Base-by-base conservation (phyloP, 306 rosid species). In the Fragaria nilgerrensis region DNA sequence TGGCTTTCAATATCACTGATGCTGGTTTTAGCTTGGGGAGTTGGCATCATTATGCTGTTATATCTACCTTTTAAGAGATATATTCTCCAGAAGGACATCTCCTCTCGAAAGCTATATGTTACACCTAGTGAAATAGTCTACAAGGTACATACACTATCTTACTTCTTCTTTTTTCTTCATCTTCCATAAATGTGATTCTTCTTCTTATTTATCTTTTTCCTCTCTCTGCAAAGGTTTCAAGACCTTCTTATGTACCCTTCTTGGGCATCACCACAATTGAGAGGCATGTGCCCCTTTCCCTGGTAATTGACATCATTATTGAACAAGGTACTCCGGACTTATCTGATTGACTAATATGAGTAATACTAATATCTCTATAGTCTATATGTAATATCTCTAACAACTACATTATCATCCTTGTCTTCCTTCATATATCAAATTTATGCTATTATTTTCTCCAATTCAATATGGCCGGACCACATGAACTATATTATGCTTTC, bases 1-100 rank as follows among this genome's bases (percentile, higher is more conserved):
- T 92, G 95, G 97, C 84, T 95, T 75, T 86, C 91, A 75, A 91
- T 95, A 79, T 95, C 98, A 34, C 72, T 92, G 5, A 83, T 95
- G 78, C 90, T 95, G 77, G 88, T 90, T 71, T 85, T 90, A 79
- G 98, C 97, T 75, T 95, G 98, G 98, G 97, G 98, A 74, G 59
- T 87, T 79, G 98, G 98, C 41, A 75, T 94, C 79, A 70, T 94
- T 68, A 89, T 94, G 97, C 86, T 94, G 78, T 86, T 94, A 56
- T 94, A 92, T 88, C 90, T 94, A 39, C 98, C 98, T 73, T 39
- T 89, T 64, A 79, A 82, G 81, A 89, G 94, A 87, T 88, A 87
- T 58, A 88, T 92, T 74, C 91, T 92, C 78, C 90, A 65, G 76
- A 94, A 90, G 87, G 96, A 94, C 76, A 74, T 90, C 47, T 81